Conservation (phyloP, 768 basidiomycete species). For the Trametes gibbosa region DNA sequence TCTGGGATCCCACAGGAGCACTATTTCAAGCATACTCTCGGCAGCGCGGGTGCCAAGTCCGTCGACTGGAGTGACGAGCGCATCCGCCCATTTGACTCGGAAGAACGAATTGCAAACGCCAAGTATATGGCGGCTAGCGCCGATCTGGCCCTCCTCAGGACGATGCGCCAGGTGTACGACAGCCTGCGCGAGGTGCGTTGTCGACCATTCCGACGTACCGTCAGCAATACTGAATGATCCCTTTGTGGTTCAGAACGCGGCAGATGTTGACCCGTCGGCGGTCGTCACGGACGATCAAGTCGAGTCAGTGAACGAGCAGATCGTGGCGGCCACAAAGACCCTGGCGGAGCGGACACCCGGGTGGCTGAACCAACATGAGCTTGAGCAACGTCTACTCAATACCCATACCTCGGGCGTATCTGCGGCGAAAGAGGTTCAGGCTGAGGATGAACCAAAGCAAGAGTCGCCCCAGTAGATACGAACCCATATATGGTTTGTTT, state of each 20-base stretch:
- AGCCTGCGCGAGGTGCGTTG: conserved; percentile 3
- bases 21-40: conserved; percentile 5
- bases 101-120: conserved; percentile 5
- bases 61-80: conserved; percentile 15
- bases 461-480: too few species aligned
- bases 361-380: conserved; percentile 7
- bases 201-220: too few species aligned
- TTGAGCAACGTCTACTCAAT: conserved; percentile 8
- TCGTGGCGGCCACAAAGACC: not conserved
- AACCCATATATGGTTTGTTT: too few species aligned
- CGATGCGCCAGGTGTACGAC: conserved; percentile 7
- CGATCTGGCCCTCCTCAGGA: conserved; percentile 5
- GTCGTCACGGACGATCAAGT: not conserved
- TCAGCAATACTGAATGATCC: not conserved
- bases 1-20: not conserved
- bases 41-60: not conserved
- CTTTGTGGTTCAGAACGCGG: not conserved
- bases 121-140: not conserved
- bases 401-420: not conserved
- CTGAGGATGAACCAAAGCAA: too few species aligned
- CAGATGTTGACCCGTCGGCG: not conserved
- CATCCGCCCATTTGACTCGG: conserved; percentile 10
- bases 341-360: conserved; percentile 7
- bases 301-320: conserved; percentile 7
- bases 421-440: too few species aligned